Base-by-base conservation (phyloP, 176 grass and related monocot genomes). In the Rhynchospora breviuscula region DNA sequence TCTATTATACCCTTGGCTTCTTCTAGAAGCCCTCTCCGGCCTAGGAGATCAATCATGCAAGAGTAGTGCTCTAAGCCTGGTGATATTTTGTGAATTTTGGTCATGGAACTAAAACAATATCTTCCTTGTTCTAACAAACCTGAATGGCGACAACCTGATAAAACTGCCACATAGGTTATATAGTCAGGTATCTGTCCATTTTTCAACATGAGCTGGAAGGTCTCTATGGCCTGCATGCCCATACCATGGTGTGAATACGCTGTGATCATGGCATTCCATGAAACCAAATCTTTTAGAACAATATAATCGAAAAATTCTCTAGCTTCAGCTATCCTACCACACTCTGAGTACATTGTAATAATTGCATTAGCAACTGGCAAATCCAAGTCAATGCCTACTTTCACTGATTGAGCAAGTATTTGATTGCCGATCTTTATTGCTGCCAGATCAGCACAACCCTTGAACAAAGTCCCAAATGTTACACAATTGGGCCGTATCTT, bases 241-340 rank as follows among this genome's bases (percentile, higher is more conserved):
- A 90, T 89, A 59, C 95, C 95, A 26, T 98, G 92, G 58, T 98
- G 95, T 63, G 95, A 92, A 89, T 98, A 98, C 65, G 87, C 91
- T 35, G 95, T 98, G 61, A 98, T 95, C 92, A 98, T 98, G 10
- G 95, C 84, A 90, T 98, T 98, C 92, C 90, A 98, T 74, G 95
- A 95, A 81, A 95, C 89, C 82, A 98, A 58, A 91, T 98, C 92
- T 85, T 95, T 98, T 66, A 48, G 40, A 49, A 68, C 76, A 21
- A 98, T 83, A 71, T 87, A 85, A 29, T 98, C 76, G 49, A 98
- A 95, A 64, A 88, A 63, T 65, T 89, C 84, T 89, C 76, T 88
- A 72, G 92, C 90, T 78, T 98, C 89, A n/a, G 45, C 69, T 87
- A 98, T 93, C 83, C 90, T 93, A 85, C 95, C 92, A 12, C 91